Conservation (phyloP, 768 basidiomycete species). For the Boletus vinaceobasis region DNA sequence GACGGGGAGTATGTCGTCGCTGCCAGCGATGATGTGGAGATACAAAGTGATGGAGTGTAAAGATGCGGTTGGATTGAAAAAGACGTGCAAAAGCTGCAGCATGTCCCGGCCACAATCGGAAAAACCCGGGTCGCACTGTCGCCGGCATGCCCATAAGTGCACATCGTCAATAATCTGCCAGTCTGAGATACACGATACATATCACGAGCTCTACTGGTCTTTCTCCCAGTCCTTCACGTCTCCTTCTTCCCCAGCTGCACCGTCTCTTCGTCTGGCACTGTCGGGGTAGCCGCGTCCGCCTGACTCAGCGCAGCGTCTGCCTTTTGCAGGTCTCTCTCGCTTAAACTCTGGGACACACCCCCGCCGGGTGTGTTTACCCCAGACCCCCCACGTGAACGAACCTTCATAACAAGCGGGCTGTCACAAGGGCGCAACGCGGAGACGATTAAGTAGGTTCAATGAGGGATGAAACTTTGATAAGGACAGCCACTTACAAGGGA, state of each 20-base stretch:
- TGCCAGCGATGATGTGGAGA: neutral
- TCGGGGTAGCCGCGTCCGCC: conserved; percentile 32
- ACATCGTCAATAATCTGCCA: neutral
- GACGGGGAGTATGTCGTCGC: neutral
- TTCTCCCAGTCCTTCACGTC: neutral
- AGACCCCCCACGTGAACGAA: conserved; percentile 77
- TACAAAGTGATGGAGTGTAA: neutral
- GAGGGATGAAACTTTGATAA: conserved; percentile 12
- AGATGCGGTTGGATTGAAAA: neutral
- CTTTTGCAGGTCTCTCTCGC: conserved; percentile 80
- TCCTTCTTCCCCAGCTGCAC: neutral
- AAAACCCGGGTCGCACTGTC: conserved; percentile 13
- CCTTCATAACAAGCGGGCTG: conserved; percentile 88
- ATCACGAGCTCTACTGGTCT: neutral
- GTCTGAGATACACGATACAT: conserved; percentile 17
- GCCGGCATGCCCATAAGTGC: neutral
- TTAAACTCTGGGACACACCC: conserved; percentile 73
- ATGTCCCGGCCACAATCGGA: conserved; percentile 3
- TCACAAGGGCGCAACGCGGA: neutral
- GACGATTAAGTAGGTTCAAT: conserved; percentile 1
- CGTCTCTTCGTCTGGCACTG: neutral
- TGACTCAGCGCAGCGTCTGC: conserved; percentile 87
- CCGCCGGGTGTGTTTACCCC: conserved; percentile 85
- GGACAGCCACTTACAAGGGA: conserved; percentile 63
- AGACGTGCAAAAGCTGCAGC: neutral